phyloP scores from a whole-genome alignment of 768 basidiomycete genomes.

The Terana coerulea region DNA sequence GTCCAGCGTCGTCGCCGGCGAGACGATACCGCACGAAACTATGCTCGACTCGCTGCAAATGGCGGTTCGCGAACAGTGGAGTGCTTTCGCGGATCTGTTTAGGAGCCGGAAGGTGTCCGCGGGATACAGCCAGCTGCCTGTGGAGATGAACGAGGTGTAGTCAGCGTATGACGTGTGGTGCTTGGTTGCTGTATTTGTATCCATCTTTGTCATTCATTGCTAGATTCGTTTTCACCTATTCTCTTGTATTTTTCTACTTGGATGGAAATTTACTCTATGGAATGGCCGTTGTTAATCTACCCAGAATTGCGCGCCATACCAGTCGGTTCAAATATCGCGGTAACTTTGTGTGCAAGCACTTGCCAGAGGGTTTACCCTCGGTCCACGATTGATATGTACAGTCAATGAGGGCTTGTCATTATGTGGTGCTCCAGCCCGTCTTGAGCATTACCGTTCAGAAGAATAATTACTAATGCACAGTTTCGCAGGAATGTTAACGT shows the following conservation, averaged over 20 bases:
- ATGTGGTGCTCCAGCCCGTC: too few species aligned
- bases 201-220: neutral
- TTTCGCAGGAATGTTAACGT: too few species aligned
- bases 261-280: too few species aligned
- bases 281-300: too few species aligned
- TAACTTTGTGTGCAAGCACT: too few species aligned
- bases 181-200: neutral
- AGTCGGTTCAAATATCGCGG: too few species aligned
- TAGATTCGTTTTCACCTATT: neutral
- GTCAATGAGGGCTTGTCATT: too few species aligned
- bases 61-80: slow-evolving; percentile 43
- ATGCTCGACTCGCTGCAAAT: slow-evolving; percentile 37
- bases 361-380: too few species aligned
- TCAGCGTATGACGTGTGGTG: neutral
- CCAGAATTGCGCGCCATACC: too few species aligned
- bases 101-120: slow-evolving; percentile 36
- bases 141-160: slow-evolving; percentile 44
- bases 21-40: slow-evolving; percentile 33
- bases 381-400: too few species aligned
- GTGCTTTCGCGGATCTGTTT: slow-evolving; percentile 37
- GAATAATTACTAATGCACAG: too few species aligned
- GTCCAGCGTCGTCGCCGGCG: slow-evolving; percentile 68
- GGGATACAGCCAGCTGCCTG: slow-evolving; percentile 69
- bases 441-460: too few species aligned
- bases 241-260: neutral